Base-by-base conservation (phyloP, 2,329 filamentous ascomycete genomes). In the Aspergillus intermedius region DNA sequence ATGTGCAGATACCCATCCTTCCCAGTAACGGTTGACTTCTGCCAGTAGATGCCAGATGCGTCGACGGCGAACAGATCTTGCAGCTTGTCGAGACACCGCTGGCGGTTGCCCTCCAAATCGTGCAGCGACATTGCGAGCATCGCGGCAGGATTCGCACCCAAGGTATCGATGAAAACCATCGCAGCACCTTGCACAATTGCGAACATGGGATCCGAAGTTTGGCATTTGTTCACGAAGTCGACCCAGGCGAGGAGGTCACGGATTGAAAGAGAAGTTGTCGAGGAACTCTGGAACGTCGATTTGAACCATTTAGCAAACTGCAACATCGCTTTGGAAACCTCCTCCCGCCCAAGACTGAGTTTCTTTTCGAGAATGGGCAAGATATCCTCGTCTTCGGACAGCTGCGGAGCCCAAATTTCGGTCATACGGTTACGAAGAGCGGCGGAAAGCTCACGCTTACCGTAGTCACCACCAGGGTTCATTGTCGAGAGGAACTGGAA, bases 401-500 rank as follows among this genome's bases (percentile, higher is more conserved):
- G 74, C 1, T 91, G 81, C 1, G 93, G 90, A 0, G 97, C 93
- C 93, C 93, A 98, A 7, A 99, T 96, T 69, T 99, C 93, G 0
- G 93, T 99, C 66, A 99, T 95, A 51, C 93, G 87, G 65, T 99
- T 98, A 42, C 93, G 81, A 51, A 99, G 74, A 12, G 93, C 94
- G 3, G 93, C 93, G 1, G 93, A 98, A 10, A 99, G 78, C 67
- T 99, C 93, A 58, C 91, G 89, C 73, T 99, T 99, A 55, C 93
- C 93, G 66, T 97, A 98, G 64, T 99, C 93, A 42, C 94, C 93
- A 45, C 94, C 94, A 7, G 93, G 93, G 58, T 99, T 99, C 93
- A 99, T 99, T 0, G 93, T 98, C 3, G 93, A 91, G 51, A 98
- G 81, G 69, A 98, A 96, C 61, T 98, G 91, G 68, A 97, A 99